Evolutionary conservation across 805 yeast genomes (phyloP).

Genomic region (Kuraishia piskuri): DNA sequence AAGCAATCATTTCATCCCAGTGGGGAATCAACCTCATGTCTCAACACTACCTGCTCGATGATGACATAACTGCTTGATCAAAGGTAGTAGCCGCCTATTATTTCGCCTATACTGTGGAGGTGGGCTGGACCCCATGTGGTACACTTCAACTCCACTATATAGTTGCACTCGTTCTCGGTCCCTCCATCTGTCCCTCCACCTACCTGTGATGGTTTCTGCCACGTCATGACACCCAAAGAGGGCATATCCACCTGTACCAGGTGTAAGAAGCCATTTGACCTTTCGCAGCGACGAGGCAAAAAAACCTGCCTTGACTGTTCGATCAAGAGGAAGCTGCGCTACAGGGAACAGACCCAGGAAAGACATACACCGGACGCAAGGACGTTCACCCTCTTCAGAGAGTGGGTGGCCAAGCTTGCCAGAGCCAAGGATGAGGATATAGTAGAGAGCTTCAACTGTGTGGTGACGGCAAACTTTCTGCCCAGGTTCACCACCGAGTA

Average conservation of each 20-base stretch:
- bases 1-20: too few species aligned
- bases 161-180: too few species aligned
- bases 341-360: background rate
- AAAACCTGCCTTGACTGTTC: background rate
- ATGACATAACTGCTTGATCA: background rate
- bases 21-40: too few species aligned
- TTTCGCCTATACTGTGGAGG: background rate
- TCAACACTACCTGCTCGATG: background rate
- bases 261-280: background rate
- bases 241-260: background rate
- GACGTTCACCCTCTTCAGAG: background rate
- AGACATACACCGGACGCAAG: background rate
- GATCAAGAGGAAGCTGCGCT: background rate
- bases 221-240: background rate
- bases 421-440: background rate
- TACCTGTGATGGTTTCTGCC: too few species aligned
- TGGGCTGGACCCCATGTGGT: background rate
- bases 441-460: background rate
- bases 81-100: background rate
- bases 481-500: background rate
- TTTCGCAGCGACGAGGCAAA: background rate
- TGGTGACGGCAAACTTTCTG: background rate
- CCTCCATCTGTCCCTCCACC: too few species aligned
- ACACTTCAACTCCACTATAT: too few species aligned
- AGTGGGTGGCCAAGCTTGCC: background rate